Evolutionary conservation across 2,329 filamentous ascomycete genomes (phyloP).

Genomic region (Decorospora gaudefroyi): DNA sequence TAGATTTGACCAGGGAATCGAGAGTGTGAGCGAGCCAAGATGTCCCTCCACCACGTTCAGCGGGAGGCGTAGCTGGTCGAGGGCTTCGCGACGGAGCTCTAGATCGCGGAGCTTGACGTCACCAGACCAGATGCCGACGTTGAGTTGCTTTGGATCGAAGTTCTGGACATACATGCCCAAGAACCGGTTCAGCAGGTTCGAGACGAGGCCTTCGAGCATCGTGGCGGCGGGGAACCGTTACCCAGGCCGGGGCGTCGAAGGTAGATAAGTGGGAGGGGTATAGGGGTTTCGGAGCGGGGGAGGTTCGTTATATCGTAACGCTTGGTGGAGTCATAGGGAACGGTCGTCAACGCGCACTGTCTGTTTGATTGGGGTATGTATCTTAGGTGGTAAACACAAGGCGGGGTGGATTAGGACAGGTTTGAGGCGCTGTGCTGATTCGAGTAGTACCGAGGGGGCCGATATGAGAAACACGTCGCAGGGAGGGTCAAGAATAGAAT

Average conservation of each 20-base stretch:
- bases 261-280: conserved; percentile 14
- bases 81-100: conserved; percentile 88
- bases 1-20: conserved; percentile 97
- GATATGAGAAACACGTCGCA: conserved; percentile 16
- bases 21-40: conserved; percentile 85
- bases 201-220: conserved; percentile 97
- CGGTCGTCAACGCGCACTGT: conserved; percentile 21
- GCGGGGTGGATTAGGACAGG: conserved; percentile 24
- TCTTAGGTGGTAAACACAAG: conserved; percentile 34
- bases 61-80: conserved; percentile 94
- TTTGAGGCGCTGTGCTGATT: conserved; percentile 28
- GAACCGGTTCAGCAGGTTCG: conserved; percentile 97
- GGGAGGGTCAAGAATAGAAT: conserved; percentile 29
- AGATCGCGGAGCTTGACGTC: conserved; percentile 95
- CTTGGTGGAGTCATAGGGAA: conserved; percentile 43
- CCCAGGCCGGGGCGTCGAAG: conserved; percentile 65
- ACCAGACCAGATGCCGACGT: conserved; percentile 98
- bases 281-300: conserved; percentile 26
- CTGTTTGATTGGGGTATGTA: conserved; percentile 26
- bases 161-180: conserved; percentile 99
- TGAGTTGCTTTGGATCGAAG: conserved; percentile 96
- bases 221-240: conserved; percentile 65
- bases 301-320: conserved; percentile 36
- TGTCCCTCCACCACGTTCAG: conserved; percentile 97
- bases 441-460: conserved; percentile 20